Evolutionary conservation across 2,329 filamentous ascomycete species (phyloP).

Genomic region (Falciphora oryzae): DNA sequence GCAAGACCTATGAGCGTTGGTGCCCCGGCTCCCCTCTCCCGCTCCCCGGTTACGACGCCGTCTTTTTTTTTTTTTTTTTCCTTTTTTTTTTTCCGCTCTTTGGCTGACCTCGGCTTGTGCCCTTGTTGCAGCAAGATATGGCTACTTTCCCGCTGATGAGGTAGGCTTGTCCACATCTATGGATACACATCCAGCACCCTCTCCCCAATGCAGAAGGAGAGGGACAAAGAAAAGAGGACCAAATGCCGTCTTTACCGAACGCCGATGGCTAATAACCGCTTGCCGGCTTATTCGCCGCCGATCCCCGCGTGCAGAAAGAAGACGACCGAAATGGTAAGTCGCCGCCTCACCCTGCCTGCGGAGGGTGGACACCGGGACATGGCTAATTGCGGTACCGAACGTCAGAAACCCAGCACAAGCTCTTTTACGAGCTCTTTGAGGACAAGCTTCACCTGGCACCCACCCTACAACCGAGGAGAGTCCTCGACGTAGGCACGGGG

Average conservation of each 20-base stretch:
- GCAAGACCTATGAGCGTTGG: slow-evolving; percentile 6
- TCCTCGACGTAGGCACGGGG: slow-evolving; percentile 25
- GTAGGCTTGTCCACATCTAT: background rate
- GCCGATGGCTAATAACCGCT: background rate
- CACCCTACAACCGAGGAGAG: slow-evolving; percentile 20
- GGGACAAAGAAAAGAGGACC: no score
- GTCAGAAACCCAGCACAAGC: slow-evolving; percentile 23
- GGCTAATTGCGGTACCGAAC: slow-evolving; percentile 2
- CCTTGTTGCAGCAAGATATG: slow-evolving; percentile 5
- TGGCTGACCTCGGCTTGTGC: background rate
- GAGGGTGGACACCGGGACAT: background rate
- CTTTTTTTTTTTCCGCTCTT: no score
- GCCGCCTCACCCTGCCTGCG: no score
- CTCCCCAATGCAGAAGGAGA: no score
- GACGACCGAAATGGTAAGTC: slow-evolving; percentile 9
- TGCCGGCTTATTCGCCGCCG: no score
- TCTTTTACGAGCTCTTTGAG: slow-evolving; percentile 24
- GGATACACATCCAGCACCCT: no score
- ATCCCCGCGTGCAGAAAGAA: background rate
- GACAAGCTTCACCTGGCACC: slow-evolving; percentile 23
- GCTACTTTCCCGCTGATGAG: slow-evolving; percentile 6
- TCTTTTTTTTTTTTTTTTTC: no score
- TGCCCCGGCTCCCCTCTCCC: background rate
- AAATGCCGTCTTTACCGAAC: no score
- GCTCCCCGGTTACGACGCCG: background rate